phyloP scores from a whole-genome alignment of 2,329 filamentous ascomycete genomes.

The Fusarium bulbicola region DNA sequence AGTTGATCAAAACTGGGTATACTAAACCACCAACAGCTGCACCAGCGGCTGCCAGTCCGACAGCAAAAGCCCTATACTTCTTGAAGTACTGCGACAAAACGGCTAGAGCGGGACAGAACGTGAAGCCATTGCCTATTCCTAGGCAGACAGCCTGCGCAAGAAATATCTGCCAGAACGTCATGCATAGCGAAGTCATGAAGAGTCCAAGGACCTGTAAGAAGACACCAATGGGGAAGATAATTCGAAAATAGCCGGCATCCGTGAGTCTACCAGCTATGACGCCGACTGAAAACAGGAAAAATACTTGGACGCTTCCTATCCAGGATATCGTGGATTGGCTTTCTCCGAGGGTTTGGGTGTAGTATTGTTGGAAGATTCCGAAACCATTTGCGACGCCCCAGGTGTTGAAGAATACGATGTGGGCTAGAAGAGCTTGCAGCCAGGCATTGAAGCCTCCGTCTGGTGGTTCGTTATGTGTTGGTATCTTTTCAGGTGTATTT shows the following conservation, averaged over 20 bases:
- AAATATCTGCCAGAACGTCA: slow-evolving; percentile 59
- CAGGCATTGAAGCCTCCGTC: slow-evolving; percentile 41
- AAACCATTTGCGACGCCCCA: slow-evolving; percentile 59
- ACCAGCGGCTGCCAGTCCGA: slow-evolving; percentile 67
- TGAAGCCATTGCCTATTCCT: slow-evolving; percentile 62
- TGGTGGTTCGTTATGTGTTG: not conserved
- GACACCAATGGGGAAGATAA: slow-evolving; percentile 50
- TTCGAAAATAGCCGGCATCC: slow-evolving; percentile 55
- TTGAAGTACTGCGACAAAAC: slow-evolving; percentile 71
- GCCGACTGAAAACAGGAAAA: slow-evolving; percentile 53
- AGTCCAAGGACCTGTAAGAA: slow-evolving; percentile 54
- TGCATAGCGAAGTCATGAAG: slow-evolving; percentile 54
- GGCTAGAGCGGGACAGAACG: slow-evolving; percentile 67
- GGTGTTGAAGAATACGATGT: slow-evolving; percentile 54
- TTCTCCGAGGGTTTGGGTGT: slow-evolving; percentile 47
- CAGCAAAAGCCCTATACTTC: slow-evolving; percentile 62
- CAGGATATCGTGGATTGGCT: slow-evolving; percentile 53
- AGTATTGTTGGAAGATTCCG: slow-evolving; percentile 58
- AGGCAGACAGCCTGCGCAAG: slow-evolving; percentile 59
- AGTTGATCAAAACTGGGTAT: slow-evolving; percentile 58
- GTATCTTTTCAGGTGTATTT: not conserved
- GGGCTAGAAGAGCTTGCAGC: slow-evolving; percentile 47
- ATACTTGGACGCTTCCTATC: slow-evolving; percentile 57
- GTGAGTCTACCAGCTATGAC: slow-evolving; percentile 54
- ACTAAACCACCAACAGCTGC: slow-evolving; percentile 64